These are phyloP conservation scores for Penicillium argentinense DNA, from an alignment of 495 filamentous ascomycete genomes.

Conservation along the genomic window DNA sequence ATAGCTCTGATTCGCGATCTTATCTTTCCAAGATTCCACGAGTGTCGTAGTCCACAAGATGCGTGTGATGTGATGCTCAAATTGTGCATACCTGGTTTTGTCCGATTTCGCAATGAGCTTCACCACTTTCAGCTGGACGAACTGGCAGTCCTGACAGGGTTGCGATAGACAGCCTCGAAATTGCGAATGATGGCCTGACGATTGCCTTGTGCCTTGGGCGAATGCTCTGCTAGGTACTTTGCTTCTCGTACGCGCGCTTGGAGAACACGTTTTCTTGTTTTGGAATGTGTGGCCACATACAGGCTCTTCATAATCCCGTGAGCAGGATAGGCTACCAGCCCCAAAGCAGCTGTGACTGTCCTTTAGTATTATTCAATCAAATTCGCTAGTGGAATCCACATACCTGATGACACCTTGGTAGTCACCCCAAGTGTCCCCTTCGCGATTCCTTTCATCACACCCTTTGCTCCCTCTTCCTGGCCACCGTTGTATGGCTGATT, in stretches of 20 bases:
- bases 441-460: conserved; percentile 65
- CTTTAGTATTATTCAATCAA: neutral
- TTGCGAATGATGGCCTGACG: neutral
- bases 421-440: conserved; percentile 75
- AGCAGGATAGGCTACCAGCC: conserved; percentile 13
- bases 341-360: conserved; percentile 4
- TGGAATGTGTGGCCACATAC: conserved; percentile 10
- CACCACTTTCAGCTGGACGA: too few species aligned
- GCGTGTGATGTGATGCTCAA: too few species aligned
- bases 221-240: conserved; percentile 7
- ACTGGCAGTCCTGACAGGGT: too few species aligned
- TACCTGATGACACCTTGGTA: conserved; percentile 54
- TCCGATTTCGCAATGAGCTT: too few species aligned
- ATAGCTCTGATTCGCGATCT: too few species aligned
- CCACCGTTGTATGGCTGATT: conserved; percentile 64
- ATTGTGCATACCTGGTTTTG: too few species aligned
- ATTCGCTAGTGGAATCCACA: neutral
- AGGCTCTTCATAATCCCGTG: conserved; percentile 16
- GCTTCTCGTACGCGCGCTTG: conserved; percentile 8
- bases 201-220: neutral
- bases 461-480: conserved; percentile 56
- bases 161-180: conserved; percentile 3
- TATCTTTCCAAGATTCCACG: too few species aligned
- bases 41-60: too few species aligned
- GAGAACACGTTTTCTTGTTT: conserved; percentile 6